A percentile compares a stretch with the other conserved stretches of the same genome.
Conservation (phyloP, 139 green algal species). For the Zygnema cylindricum region DNA sequence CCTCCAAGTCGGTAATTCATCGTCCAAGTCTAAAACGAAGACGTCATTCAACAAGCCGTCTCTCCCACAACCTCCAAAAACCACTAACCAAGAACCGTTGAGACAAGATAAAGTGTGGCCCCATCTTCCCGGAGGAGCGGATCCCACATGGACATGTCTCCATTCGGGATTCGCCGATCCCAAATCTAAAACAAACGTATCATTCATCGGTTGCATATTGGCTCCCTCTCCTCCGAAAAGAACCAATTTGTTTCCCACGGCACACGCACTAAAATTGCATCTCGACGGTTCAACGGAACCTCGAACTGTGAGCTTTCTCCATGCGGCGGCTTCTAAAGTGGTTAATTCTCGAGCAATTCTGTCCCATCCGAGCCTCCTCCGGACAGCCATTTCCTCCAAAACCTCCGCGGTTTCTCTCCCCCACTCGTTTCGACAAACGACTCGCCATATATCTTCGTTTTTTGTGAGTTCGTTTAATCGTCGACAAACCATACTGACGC, state of each 20-base stretch:
- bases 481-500: conserved; percentile 37
- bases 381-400: conserved; percentile 24
- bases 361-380: conserved; percentile 42
- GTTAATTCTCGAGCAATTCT: conserved; percentile 51
- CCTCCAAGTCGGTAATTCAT: conserved; percentile 31
- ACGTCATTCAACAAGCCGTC: conserved; percentile 58
- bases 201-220: conserved; percentile 53
- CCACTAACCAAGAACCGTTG: conserved; percentile 52
- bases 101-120: conserved; percentile 58
- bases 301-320: conserved; percentile 47
- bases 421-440: conserved; percentile 39
- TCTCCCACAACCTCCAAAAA: conserved; percentile 58
- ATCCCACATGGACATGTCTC: conserved; percentile 25
- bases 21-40: conserved; percentile 58
- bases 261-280: conserved; percentile 63
- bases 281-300: conserved; percentile 51
- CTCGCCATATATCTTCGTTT: conserved; percentile 43
- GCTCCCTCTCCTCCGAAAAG: conserved; percentile 61
- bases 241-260: conserved; percentile 56
- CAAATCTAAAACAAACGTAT: conserved; percentile 61
- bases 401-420: conserved; percentile 12
- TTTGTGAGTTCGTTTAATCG: conserved; percentile 22
- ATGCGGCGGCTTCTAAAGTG: conserved; percentile 51
- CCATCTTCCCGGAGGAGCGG: conserved; percentile 51
- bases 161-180: conserved; percentile 31